Evolutionary conservation across 23 red algal genomes (phyloP), one percentile per base, ranked within the genome.

Genomic region (Gracilaria domingensis): DNA sequence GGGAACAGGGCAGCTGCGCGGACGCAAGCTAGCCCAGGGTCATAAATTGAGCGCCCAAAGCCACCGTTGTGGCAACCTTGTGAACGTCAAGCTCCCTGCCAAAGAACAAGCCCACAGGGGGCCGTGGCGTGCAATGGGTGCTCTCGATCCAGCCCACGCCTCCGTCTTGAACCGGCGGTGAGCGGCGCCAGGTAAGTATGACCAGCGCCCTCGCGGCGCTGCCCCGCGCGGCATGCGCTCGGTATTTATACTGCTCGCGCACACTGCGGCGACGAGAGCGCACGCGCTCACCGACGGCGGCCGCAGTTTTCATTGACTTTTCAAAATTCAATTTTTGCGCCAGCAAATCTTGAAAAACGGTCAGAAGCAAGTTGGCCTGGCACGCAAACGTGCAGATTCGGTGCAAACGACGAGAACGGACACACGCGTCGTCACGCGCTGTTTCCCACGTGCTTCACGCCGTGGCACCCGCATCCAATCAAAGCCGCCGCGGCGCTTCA

Each of bases 11-110:
- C 84, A 75, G 84, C 84, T 69, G 84, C 84, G 84, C 84, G 84
- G 70, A 88, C 84, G 84, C 84, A 78, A 75, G 84, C 84, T 48
- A 30, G 84, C 84, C 69, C 84, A 88, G 36, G 84, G 69, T 77
- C 69, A 88, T 88, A 88, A 88, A 88, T 88, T 88, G 62, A 88
- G 84, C 84, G 62, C 84, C 84, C 84, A 88, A 88, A 75, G 84
- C 84, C 37, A 55, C 65, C 84, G 62, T 88, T 76, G 51, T 60
- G 84, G 57, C 33, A 23, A 88, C 84, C 69, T 88, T 88, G 84
- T 88, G 67, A 35, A 88, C 65, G 84, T 88, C 84, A 88, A 88
- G 84, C 84, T 17, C 84, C 84, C 71, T 76, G 84, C 84, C 84
- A 64, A 55, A 55, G 48, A 36, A 81, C 54, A 72, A 59, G 51